Base-by-base conservation (phyloP, 176 grass and related monocot species). In the Puccinellia tenuiflora region DNA sequence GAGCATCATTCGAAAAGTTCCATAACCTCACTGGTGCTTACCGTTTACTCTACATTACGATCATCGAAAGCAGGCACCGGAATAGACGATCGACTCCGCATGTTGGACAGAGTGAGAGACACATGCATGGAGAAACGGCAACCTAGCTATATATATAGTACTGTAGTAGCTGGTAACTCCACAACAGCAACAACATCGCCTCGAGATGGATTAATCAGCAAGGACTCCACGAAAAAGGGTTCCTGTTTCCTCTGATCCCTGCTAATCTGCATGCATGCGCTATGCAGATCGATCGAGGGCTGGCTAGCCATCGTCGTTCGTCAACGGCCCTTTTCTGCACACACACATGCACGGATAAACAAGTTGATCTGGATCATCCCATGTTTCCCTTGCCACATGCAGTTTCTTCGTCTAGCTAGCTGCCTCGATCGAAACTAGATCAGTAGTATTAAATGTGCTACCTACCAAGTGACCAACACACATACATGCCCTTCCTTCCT, bases 381-480 rank as follows among this genome's bases (percentile, higher is more conserved):
- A 75, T 75, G 81, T 65, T 64, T 46, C 66, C 22, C 54, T 35
- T 28, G 46, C 33, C 71, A 62, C 54, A n/a, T 72, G 67, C 45
- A 81, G 5, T 17, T 73, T 34, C 73, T 61, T 75, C 21, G 54
- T 24, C n/a, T 57, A 26, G 55, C 61, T 14, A 35, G 16, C 37
- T 43, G 66, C 64, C 80, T 78, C 24, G 79, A n/a, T 78, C 24
- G 80, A 78, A 83, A 61, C 34, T 25, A 22, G 22, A 6, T 0
- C 14, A 72, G 3, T 7, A 21, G 30, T 59, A 60, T 42, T 46
- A 33, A 66, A 62, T 12, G 42, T 29, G 76, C 71, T 25, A 76
- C 73, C 59, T 68, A 62, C 84, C 79, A 50, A 65, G 77, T 79
- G 77, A 73, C 65, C 52, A 62, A 88, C 81, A 84, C 86, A 88